Evolutionary conservation across 2,329 filamentous ascomycete genomes (phyloP), one percentile per base, ranked within the genome.

Genomic region (Colletotrichum sp.): DNA sequence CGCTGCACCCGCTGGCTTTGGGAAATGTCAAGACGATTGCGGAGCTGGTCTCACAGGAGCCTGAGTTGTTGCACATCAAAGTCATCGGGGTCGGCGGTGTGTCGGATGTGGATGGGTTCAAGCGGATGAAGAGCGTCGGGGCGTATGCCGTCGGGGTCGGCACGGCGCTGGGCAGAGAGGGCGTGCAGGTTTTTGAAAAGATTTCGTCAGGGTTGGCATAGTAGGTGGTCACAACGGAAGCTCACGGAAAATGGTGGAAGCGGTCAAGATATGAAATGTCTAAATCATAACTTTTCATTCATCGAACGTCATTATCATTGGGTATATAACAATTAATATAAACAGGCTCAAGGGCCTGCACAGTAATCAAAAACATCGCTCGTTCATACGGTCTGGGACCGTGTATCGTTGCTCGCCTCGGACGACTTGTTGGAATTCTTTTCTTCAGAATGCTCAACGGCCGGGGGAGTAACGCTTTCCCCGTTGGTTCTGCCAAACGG

Each of bases 11-110:
- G 0, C 85, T 96, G 1, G 93, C 94, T 0, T 83, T 96, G 34
- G 94, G 94, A 0, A 96, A 96, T 79, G 94, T 96, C 36, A 87
- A 87, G n/a, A 93, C 90, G 1, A 87, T 96, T n/a, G 84, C 92
- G 24, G 83, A 81, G 24, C 81, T 94, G 84, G 82, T 96, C 18
- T 90, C 93, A 78, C 82, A 84, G 38, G 80, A 87, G 16, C 80
- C 85, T 0, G 78, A 79, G 48, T 82, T 95, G 64, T 83, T 83
- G 12, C 85, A 88, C n/a, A 86, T 96, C 28, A 85, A 86, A 18
- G 87, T 96, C 34, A 92, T 96, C 71, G 94, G 94, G 0, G 90
- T 94, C 0, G 94, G 94, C 2, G 94, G 94, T 3, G 94, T 96
- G 2, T 85, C 88, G 28, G 93, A 96, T 81, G 85, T 83, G 0